A percentile compares a stretch with the other conserved stretches of the same genome.
Evolutionary conservation across 2,329 filamentous ascomycete species (phyloP).

Genomic region (Onygenales sp.): DNA sequence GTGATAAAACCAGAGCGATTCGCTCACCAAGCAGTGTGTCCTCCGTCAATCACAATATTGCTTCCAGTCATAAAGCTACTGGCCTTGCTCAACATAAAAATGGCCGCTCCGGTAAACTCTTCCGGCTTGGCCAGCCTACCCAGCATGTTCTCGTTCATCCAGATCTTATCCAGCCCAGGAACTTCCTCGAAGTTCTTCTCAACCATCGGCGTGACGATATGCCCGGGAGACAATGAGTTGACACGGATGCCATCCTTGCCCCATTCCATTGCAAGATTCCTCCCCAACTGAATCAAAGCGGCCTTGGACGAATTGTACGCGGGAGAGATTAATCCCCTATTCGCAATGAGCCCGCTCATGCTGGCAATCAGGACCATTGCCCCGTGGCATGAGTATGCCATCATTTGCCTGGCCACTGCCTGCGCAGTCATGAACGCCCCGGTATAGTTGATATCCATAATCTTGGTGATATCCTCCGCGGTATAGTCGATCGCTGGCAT

Average conservation of each 20-base stretch:
- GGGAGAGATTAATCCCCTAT: slow-evolving; percentile 35
- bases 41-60: slow-evolving; percentile 62
- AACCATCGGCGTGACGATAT: slow-evolving; percentile 64
- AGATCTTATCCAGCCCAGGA: slow-evolving; percentile 47
- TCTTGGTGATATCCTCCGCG: slow-evolving; percentile 31
- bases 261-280: slow-evolving; percentile 46
- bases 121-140: slow-evolving; percentile 46
- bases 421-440: slow-evolving; percentile 42
- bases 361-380: slow-evolving; percentile 42
- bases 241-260: slow-evolving; percentile 42
- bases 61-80: slow-evolving; percentile 63
- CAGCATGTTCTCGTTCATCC: slow-evolving; percentile 42
- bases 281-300: slow-evolving; percentile 43
- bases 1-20: background rate
- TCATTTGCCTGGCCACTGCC: slow-evolving; percentile 30
- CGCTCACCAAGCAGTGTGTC: slow-evolving; percentile 45
- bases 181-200: slow-evolving; percentile 61
- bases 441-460: slow-evolving; percentile 41
- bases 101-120: slow-evolving; percentile 55
- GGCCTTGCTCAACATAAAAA: slow-evolving; percentile 58
- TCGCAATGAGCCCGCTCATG: slow-evolving; percentile 43
- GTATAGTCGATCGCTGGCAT: slow-evolving; percentile 32
- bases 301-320: slow-evolving; percentile 48
- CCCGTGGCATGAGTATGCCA: slow-evolving; percentile 17
- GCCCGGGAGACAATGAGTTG: slow-evolving; percentile 45